Conservation (phyloP, 2,329 filamentous ascomycete genomes). For the Colletotrichum liriopes region DNA sequence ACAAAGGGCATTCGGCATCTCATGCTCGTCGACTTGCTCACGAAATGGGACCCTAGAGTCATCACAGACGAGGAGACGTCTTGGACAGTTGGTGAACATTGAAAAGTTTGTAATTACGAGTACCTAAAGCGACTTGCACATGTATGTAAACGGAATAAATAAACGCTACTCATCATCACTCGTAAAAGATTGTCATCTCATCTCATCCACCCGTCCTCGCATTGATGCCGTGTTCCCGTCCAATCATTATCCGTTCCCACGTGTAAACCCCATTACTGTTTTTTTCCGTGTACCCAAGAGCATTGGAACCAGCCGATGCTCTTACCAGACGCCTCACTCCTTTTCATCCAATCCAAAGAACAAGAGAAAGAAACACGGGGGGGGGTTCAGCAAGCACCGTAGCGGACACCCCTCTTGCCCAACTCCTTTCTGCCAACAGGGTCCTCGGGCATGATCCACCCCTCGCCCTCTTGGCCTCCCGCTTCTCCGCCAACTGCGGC, state of each 20-base stretch:
- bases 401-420: conserved; percentile 75
- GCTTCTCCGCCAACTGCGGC: conserved; percentile 81
- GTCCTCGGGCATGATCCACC: conserved; percentile 85
- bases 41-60: background rate
- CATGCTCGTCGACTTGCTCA: background rate
- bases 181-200: conserved; percentile 24
- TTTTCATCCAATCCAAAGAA: background rate
- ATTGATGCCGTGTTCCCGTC: background rate
- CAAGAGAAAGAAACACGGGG: background rate
- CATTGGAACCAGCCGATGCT: conserved; percentile 30
- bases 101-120: conserved; percentile 38
- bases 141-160: background rate
- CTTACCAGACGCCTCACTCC: background rate
- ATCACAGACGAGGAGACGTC: background rate
- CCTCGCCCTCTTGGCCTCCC: conserved; percentile 79
- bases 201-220: background rate
- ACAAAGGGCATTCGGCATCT: too few species aligned
- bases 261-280: background rate
- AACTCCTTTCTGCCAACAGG: conserved; percentile 80
- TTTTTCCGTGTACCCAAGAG: conserved; percentile 12
- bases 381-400: conserved; percentile 59
- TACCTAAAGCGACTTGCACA: conserved; percentile 20
- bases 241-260: conserved; percentile 17
- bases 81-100: background rate
- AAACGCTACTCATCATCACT: conserved; percentile 22